A percentile compares a stretch with the other conserved stretches of the same genome.
Evolutionary conservation across 202 grass and related monocot genomes (phyloP).

Genomic region (Digitaria exilis): DNA sequence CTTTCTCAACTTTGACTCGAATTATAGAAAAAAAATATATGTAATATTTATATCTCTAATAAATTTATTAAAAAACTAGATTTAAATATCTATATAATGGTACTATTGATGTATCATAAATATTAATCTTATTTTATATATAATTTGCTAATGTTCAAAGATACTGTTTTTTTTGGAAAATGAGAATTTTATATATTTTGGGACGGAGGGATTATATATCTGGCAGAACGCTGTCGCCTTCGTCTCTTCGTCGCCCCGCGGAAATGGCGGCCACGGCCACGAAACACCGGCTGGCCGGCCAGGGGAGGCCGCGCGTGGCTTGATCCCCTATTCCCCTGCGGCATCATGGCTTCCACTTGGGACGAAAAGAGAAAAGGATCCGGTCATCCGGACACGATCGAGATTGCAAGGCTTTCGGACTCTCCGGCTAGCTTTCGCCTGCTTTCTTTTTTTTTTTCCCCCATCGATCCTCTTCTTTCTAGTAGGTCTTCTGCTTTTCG

Average conservation of each 20-base stretch:
- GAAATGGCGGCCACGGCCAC: neutral
- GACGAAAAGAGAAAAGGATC: neutral
- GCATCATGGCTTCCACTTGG: slow-evolving; percentile 37
- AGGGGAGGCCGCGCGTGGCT: neutral
- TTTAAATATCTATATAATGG: too few species aligned
- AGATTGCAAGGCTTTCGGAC: neutral
- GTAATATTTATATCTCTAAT: too few species aligned
- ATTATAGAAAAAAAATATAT: too few species aligned
- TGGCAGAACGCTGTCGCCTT: slow-evolving; percentile 32
- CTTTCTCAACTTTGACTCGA: too few species aligned
- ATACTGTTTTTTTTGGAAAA: too few species aligned
- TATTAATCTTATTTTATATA: too few species aligned
- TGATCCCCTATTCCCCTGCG: neutral
- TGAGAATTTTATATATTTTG: too few species aligned
- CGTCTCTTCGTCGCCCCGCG: neutral
- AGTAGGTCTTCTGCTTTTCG: neutral
- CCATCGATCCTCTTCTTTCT: neutral
- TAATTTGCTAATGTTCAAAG: too few species aligned
- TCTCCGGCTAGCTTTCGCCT: neutral
- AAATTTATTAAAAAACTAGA: too few species aligned
- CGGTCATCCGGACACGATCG: neutral
- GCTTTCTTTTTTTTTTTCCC: neutral
- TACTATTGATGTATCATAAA: too few species aligned
- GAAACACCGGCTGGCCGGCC: neutral
- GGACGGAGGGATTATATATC: too few species aligned